A percentile compares a stretch with the other conserved stretches of the same genome.
phyloP scores from a whole-genome alignment of 116 monocot species.

The Zostera marina region DNA sequence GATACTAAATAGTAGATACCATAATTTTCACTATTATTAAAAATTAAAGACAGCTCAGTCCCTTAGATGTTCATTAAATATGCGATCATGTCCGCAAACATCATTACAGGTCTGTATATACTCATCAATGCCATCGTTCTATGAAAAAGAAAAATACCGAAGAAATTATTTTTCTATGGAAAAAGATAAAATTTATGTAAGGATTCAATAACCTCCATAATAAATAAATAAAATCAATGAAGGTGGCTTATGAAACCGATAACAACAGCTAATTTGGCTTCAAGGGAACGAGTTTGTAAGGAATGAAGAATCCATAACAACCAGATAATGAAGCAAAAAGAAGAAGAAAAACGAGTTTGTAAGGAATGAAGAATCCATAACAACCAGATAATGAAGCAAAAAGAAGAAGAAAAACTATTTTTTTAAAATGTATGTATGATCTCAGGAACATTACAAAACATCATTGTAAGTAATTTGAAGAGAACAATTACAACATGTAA shows the following conservation, averaged over 20 bases:
- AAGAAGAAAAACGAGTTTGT: neutral
- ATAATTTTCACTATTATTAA: no score
- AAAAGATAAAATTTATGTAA: neutral
- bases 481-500: constrained; percentile 22
- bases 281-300: neutral
- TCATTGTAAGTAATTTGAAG: neutral
- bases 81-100: constrained; percentile 46
- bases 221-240: neutral
- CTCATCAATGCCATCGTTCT: constrained; percentile 22
- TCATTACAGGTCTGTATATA: constrained; percentile 59
- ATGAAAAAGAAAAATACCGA: neutral
- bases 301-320: neutral
- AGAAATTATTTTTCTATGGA: neutral
- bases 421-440: constrained; percentile 4
- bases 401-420: neutral
- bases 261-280: neutral
- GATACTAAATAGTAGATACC: no score
- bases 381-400: neutral
- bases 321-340: neutral
- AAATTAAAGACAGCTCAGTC: constrained; percentile 35
- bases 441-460: neutral
- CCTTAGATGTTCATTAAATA: constrained; percentile 45
- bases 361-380: neutral
- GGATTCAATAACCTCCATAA: neutral
- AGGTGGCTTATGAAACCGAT: neutral